Evolutionary conservation across 768 basidiomycete genomes (phyloP), one percentile per base, ranked within the genome.

Genomic region (Boletus reticuloceps): DNA sequence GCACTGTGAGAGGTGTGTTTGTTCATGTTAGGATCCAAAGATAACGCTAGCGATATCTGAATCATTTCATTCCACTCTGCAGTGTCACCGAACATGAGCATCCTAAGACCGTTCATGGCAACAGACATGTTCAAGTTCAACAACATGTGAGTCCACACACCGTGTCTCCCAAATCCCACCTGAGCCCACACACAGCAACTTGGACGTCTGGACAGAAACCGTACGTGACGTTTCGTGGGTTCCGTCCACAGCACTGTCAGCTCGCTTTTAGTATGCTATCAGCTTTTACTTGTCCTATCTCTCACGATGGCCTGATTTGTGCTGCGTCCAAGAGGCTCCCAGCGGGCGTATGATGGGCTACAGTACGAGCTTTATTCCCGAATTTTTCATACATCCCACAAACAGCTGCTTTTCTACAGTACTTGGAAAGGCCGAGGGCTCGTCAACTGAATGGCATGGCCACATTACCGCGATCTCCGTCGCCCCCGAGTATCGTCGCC

Each of bases 121-220:
- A 83, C 85, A 0, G 94, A 98, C 72, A 81, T 96, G 73, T 91
- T 96, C 78, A 88, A 82, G 63, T 96, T 95, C 75, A 97, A 97
- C 67, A 91, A 91, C 67, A 82, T 96, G 91, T 89, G 64, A 58
- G 85, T 74, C 3, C 42, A 4, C 4, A 37, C 17, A 14, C 22
- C 19, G 11, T 32, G 19, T 34, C 47, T 22, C 25, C 9, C 20
- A n/a, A 2, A 19, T 41, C 46, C 5, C 50, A n/a, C 55, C 42
- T 60, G 52, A 66, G 39, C 13, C 31, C 54, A 53, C 44, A 8
- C 48, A 1, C 71, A 94, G 92, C 57, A 98, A 99, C 73, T 75
- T 96, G 66, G 96, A 98, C 71, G 77, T 94, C 43, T 98, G 93
- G 93, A 98, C 97, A 43, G 96, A 98, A 74, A 98, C 97, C 20